Conservation (phyloP, 2,329 filamentous ascomycete species). For the Alternaria sp. region DNA sequence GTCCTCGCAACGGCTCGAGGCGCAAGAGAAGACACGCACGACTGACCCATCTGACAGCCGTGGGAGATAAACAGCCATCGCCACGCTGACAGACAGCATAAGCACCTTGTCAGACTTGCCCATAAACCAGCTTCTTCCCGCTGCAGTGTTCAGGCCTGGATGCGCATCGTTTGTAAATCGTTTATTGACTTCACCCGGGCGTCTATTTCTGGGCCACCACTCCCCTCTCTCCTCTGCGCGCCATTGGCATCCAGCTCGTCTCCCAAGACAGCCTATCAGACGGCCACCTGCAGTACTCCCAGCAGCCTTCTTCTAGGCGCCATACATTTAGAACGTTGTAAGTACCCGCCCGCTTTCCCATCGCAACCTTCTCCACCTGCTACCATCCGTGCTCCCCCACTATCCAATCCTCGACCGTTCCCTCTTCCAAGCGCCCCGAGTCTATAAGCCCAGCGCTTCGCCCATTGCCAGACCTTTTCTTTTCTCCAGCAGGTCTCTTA, state of each 20-base stretch:
- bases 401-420: constrained; percentile 37
- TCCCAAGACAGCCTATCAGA: constrained; percentile 46
- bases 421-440: constrained; percentile 49
- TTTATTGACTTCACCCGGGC: constrained; percentile 49
- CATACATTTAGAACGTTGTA: constrained; percentile 50
- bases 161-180: constrained; percentile 39
- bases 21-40: constrained; percentile 27
- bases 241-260: constrained; percentile 43
- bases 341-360: constrained; percentile 51
- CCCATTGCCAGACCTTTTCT: constrained; percentile 43
- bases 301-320: constrained; percentile 43
- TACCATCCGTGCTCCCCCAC: constrained; percentile 39
- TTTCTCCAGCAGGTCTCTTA: constrained; percentile 54
- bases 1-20: constrained; percentile 17
- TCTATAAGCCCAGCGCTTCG: constrained; percentile 53
- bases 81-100: constrained; percentile 34
- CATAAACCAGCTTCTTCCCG: constrained; percentile 33
- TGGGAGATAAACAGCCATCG: constrained; percentile 4
- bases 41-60: constrained; percentile 24
- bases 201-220: constrained; percentile 52
- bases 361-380: constrained; percentile 44
- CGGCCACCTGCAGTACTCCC: constrained; percentile 40
- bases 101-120: constrained; percentile 37
- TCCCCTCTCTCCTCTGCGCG: constrained; percentile 36
- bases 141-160: constrained; percentile 44